Conservation (phyloP, 306 rosid genomes). For the Acmispon strigosus region DNA sequence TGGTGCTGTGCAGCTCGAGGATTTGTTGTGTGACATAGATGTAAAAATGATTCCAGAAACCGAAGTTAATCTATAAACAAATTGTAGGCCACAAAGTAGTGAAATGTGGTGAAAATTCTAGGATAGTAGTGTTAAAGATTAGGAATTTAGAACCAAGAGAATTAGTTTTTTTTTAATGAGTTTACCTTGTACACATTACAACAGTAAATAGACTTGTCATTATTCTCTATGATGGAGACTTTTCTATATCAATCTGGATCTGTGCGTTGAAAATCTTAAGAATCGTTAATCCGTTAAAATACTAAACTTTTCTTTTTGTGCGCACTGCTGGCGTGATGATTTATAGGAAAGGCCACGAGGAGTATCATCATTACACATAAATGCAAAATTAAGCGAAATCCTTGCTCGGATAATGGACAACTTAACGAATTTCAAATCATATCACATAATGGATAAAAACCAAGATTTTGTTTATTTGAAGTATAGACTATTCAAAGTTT, state of each 20-base stretch:
- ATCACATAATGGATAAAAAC: too few species aligned
- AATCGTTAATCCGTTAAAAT: background rate
- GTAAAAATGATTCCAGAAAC: constrained; percentile 21
- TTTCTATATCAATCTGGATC: background rate
- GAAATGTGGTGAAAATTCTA: constrained; percentile 20
- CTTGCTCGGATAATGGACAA: too few species aligned
- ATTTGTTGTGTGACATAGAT: constrained; percentile 18
- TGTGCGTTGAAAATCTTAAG: background rate
- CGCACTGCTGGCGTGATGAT: too few species aligned
- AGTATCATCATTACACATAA: too few species aligned
- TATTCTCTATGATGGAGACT: background rate
- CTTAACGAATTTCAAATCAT: background rate
- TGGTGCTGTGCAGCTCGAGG: constrained; percentile 10
- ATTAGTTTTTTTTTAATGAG: constrained; percentile 17
- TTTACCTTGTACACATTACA: constrained; percentile 50
- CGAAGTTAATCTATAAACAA: background rate
- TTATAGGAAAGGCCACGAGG: too few species aligned
- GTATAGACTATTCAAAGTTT: too few species aligned
- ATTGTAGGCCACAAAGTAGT: constrained; percentile 29
- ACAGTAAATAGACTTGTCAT: constrained; percentile 34
- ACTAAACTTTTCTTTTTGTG: background rate
- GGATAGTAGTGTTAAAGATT: constrained; percentile 15
- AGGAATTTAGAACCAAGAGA: constrained; percentile 30
- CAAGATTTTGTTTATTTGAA: too few species aligned
- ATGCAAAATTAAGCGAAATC: too few species aligned